These are phyloP conservation scores for Peltaster fructicola DNA, from an alignment of 2,329 filamentous ascomycete species.

Conservation along the genomic window DNA sequence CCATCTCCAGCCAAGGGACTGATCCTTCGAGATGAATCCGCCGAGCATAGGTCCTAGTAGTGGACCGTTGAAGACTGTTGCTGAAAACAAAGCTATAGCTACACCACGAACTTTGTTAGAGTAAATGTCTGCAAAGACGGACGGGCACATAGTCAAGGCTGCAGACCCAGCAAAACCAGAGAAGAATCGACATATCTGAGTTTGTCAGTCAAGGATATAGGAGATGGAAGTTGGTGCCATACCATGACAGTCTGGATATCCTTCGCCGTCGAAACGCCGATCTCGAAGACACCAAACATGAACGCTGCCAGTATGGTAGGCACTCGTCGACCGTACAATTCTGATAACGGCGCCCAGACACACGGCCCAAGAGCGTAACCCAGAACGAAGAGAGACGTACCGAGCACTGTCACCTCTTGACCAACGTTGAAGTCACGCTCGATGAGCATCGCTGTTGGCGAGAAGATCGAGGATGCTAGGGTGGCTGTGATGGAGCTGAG, in stretches of 20 bases:
- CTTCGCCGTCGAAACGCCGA: conserved; percentile 24
- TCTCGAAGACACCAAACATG: conserved; percentile 28
- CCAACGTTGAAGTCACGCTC: conserved; percentile 26
- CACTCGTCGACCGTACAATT: conserved; percentile 20
- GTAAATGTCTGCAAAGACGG: conserved; percentile 27
- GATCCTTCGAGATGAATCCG: conserved; percentile 16
- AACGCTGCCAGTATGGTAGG: conserved; percentile 18
- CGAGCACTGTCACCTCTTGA: conserved; percentile 20
- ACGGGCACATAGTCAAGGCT: conserved; percentile 30
- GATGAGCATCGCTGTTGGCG: conserved; percentile 25
- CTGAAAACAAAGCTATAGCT: conserved; percentile 21
- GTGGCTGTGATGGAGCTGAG: conserved; percentile 57
- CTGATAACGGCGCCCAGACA: conserved; percentile 33
- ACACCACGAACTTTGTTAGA: conserved; percentile 15
- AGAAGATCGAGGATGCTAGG: conserved; percentile 31
- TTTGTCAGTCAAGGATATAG: too few species aligned
- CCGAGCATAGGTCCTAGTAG: conserved; percentile 17
- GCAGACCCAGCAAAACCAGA: conserved; percentile 20
- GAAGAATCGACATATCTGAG: conserved; percentile 23
- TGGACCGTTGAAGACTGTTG: conserved; percentile 19
- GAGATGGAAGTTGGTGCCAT: too few species aligned
- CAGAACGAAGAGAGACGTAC: conserved; percentile 22
- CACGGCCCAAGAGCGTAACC: conserved; percentile 21
- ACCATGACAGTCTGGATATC: conserved; percentile 22
- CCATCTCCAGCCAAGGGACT: conserved; percentile 36